Base-by-base conservation (phyloP, 1,284 basidiomycete species). In the Mycena citricolor region DNA sequence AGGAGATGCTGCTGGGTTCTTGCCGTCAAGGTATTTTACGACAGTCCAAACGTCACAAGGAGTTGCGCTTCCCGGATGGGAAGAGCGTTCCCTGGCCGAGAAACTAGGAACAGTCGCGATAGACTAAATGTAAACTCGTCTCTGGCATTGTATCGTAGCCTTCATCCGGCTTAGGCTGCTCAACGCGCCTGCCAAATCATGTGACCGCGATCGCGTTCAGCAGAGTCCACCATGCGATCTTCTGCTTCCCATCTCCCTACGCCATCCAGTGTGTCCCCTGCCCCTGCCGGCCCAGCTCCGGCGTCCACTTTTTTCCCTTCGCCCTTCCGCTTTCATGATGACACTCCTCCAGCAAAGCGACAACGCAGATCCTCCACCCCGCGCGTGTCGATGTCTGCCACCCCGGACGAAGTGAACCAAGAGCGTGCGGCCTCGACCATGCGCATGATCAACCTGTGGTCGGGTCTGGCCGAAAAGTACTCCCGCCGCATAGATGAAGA, bases 401-500 rank as follows among this genome's bases (percentile, higher is more conserved):
- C 21, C 8, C 30, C 30, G 8, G 52, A 54, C 30, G 46, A 42
- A 7, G 10, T 68, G 5, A 73, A 80, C 46, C n/a, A n/a, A n/a
- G n/a, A n/a, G n/a, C 69, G 81, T 33, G 69, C 76, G 39, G 78
- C 73, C 5, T 81, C 81, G 3, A 69, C 71, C 4, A 62, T 68
- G 53, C 77, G 80, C 5, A 67, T 89, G 26, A 63, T 79, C 23
- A 72, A 77, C 52, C 65, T 76, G 14, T 88, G 86, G 86, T 69
- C 75, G 14, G 69, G 75, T 30, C 73, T 89, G 10, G 83, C 74
- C 3, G 77, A 81, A 32, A 75, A 81, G 31, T 85, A 87, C 58
- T 72, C 74, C 26, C 72, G 76, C 38, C 69, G 71, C 29, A 64
- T 87, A 21, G 83, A 86, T 51, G 79, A 88, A 55, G 86, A 89